Base-by-base conservation (phyloP, 148 eudicot species). In the Rhododendron griersonianum region DNA sequence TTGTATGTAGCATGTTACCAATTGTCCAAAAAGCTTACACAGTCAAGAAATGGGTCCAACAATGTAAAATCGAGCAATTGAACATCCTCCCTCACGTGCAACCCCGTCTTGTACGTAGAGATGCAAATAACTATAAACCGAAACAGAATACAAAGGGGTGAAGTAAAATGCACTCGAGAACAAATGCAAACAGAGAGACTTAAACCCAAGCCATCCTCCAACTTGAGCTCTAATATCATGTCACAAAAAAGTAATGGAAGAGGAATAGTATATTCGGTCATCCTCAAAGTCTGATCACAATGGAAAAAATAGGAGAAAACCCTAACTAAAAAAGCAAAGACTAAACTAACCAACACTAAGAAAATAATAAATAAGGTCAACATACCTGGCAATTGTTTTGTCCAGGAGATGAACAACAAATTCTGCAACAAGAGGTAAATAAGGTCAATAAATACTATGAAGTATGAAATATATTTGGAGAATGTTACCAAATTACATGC, bases 301-400 rank as follows among this genome's bases (percentile, higher is more conserved):
- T 1, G 71, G 1, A 23, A 65, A n/a, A 23, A n/a, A 9, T 61
- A 23, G 30, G 71, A 65, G 30, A n/a, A n/a, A 80, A 1, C 18
- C 39, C 15, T 11, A 41, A 11, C 82, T 0, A n/a, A 2, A 80
- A n/a, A 10, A 65, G 30, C 71, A 65, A 65, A 65, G 13, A 65
- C 71, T 65, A 61, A 61, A 61, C 25, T n/a, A 65, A 2, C n/a
- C 71, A 65, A 6, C 71, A 23, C 71, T 65, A n/a, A 65, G 71
- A 65, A 23, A 65, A 65, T 65, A 65, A 65, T 25, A 65, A n/a
- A n/a, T n/a, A n/a, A n/a, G n/a, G 25, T 10, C 30, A 19, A 63
- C 51, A 63, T 88, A 93, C 93, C 93, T 93, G 87, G 93, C 95
- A 84, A 93, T 87, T 57, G 91, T 81, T 88, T 93, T 93, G 90